Evolutionary conservation across 1,284 basidiomycete genomes (phyloP).

Genomic region (Trichosporon coremiiforme): DNA sequence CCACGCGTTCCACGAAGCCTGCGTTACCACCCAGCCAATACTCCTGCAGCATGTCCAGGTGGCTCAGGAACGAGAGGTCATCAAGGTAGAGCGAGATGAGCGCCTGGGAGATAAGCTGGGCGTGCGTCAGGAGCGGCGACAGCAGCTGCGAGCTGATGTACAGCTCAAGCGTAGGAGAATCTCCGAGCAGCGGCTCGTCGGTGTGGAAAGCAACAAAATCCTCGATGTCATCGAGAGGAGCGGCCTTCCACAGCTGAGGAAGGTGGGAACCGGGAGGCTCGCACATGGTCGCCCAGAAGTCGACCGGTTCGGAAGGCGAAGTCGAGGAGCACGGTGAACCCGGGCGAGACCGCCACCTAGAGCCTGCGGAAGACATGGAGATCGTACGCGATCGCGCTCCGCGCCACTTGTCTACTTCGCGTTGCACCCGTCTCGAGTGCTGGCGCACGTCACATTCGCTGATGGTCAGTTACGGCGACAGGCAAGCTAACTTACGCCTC

Average conservation of each 20-base stretch:
- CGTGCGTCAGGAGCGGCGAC: slow-evolving; percentile 42
- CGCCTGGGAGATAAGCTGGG: slow-evolving; percentile 43
- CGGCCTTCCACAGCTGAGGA: slow-evolving; percentile 37
- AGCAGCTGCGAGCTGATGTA: slow-evolving; percentile 46
- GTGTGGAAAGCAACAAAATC: slow-evolving; percentile 40
- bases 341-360: not conserved
- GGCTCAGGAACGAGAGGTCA: slow-evolving; percentile 47
- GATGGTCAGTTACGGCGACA: not conserved
- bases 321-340: not conserved
- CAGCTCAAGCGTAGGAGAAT: slow-evolving; percentile 43
- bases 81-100: slow-evolving; percentile 51
- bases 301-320: not conserved
- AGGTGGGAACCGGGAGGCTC: slow-evolving; percentile 41
- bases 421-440: slow-evolving; percentile 37
- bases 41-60: slow-evolving; percentile 48
- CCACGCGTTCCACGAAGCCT: slow-evolving; percentile 45
- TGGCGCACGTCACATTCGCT: slow-evolving; percentile 26
- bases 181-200: slow-evolving; percentile 34
- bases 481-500: slow-evolving; percentile 3
- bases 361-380: slow-evolving; percentile 31
- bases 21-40: slow-evolving; percentile 52
- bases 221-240: slow-evolving; percentile 38
- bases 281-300: slow-evolving; percentile 37
- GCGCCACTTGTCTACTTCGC: slow-evolving; percentile 45
- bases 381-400: slow-evolving; percentile 28